Evolutionary conservation across 371 early-diverging fungal species (phyloP).

Genomic region (Saksenaea vasiformis): DNA sequence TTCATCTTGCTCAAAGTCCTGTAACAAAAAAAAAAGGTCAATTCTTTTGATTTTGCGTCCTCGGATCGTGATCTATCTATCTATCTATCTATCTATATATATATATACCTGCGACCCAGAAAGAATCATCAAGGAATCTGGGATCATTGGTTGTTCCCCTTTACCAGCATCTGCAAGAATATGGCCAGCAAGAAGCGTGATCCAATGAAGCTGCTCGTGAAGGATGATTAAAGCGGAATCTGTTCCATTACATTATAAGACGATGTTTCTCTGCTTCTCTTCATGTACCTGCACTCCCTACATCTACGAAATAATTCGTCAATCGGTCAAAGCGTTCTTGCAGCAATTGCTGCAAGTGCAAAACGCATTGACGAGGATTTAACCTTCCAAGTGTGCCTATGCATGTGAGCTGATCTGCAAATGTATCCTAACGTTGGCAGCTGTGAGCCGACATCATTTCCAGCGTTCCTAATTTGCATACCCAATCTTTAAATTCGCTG

Average conservation of each 20-base stretch:
- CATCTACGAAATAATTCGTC: slow-evolving; percentile 38
- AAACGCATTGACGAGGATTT: slow-evolving; percentile 54
- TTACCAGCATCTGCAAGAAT: slow-evolving; percentile 67
- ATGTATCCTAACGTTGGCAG: slow-evolving; percentile 51
- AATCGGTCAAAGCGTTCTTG: slow-evolving; percentile 52
- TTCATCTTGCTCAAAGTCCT: slow-evolving; percentile 49
- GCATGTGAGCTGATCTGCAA: slow-evolving; percentile 73
- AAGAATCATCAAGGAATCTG: slow-evolving; percentile 60
- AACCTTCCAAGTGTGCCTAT: slow-evolving; percentile 69
- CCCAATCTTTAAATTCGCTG: slow-evolving; percentile 68
- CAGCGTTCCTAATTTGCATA: slow-evolving; percentile 8
- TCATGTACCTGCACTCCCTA: background rate
- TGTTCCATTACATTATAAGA: slow-evolving; percentile 5
- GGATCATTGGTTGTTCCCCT: slow-evolving; percentile 78
- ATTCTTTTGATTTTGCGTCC: background rate
- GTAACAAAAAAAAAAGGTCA: background rate
- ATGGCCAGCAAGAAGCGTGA: slow-evolving; percentile 67
- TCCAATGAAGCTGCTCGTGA: slow-evolving; percentile 79
- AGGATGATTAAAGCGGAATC: slow-evolving; percentile 40
- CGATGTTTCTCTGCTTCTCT: background rate
- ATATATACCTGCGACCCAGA: slow-evolving; percentile 53
- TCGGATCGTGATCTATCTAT: too few relatives aligned
- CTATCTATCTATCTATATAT: too few relatives aligned
- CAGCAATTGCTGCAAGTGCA: slow-evolving; percentile 50
- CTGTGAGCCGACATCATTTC: background rate